These are phyloP conservation scores for Calonectria hawksworthii DNA, from an alignment of 2,329 filamentous ascomycete species.

Conservation along the genomic window DNA sequence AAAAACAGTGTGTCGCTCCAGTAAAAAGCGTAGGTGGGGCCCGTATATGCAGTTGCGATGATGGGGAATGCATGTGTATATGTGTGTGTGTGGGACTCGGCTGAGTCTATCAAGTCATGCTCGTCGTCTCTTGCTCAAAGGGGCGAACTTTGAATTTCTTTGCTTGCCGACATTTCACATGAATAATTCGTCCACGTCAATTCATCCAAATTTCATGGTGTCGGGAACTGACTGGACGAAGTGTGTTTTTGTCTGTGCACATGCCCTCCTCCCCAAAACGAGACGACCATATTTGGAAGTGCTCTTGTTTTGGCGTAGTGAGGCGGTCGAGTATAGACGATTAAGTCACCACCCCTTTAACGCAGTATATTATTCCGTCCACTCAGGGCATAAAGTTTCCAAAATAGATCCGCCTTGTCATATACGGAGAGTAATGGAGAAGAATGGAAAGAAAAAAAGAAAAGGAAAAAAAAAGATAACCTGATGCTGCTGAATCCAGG, in stretches of 20 bases:
- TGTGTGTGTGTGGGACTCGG: background rate
- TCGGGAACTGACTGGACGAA: background rate
- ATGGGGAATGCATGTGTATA: background rate
- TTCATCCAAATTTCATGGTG: background rate
- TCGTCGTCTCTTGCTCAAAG: background rate
- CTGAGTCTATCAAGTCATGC: background rate
- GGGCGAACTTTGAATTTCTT: background rate
- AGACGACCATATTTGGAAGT: background rate
- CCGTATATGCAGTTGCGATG: background rate
- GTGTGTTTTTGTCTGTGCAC: background rate
- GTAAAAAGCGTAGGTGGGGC: background rate
- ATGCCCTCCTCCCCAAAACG: background rate
- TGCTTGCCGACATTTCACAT: background rate
- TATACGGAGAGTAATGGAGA: background rate
- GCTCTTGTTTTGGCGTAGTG: background rate
- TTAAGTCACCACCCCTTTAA: conserved; percentile 9
- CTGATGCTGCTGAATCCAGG: background rate
- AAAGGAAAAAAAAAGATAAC: background rate
- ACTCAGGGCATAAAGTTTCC: background rate
- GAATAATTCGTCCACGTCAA: background rate
- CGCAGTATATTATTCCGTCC: background rate
- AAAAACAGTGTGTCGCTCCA: background rate
- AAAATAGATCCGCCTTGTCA: background rate
- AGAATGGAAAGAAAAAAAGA: background rate
- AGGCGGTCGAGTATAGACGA: conserved; percentile 2